A percentile compares a stretch with the other conserved stretches of the same genome.
Evolutionary conservation across 371 early-diverging fungal species (phyloP).

Genomic region (Mucor mucedo): DNA sequence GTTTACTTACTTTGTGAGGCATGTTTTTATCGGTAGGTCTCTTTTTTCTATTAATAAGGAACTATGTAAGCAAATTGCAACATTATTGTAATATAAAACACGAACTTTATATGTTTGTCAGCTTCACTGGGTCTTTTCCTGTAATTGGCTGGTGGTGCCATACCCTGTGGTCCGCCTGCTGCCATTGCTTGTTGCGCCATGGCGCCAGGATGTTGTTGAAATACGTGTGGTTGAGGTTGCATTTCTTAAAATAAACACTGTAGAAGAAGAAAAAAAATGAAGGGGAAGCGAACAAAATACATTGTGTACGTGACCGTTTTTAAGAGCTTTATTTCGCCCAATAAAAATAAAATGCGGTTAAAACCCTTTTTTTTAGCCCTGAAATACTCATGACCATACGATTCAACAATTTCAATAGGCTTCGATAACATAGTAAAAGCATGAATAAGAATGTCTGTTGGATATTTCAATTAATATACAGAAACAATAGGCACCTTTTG

Average conservation of each 20-base stretch:
- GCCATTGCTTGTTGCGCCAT: conserved; percentile 25
- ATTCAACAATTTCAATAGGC: too few species aligned
- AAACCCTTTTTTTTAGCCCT: too few species aligned
- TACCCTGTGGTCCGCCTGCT: conserved; percentile 21
- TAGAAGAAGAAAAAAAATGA: too few species aligned
- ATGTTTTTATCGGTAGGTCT: conserved; percentile 66
- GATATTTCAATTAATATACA: too few species aligned
- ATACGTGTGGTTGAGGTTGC: conserved; percentile 37
- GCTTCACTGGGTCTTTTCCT: conserved; percentile 47
- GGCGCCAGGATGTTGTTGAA: conserved; percentile 31
- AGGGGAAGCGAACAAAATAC: too few species aligned
- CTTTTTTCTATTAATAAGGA: conserved; percentile 46
- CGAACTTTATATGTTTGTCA: conserved; percentile 50
- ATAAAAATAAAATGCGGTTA: too few species aligned
- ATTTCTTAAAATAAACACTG: neutral
- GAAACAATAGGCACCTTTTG: too few species aligned
- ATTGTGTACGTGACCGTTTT: too few species aligned
- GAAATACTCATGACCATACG: too few species aligned
- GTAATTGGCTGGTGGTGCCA: conserved; percentile 27
- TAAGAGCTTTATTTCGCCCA: too few species aligned
- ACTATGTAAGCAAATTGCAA: neutral
- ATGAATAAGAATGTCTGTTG: too few species aligned
- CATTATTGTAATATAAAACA: neutral
- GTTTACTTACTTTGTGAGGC: conserved; percentile 52
- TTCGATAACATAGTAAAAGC: too few species aligned